A percentile compares a stretch with the other conserved stretches of the same genome.
Evolutionary conservation across 495 filamentous ascomycete genomes (phyloP).

Genomic region (Aspergillus steynii): DNA sequence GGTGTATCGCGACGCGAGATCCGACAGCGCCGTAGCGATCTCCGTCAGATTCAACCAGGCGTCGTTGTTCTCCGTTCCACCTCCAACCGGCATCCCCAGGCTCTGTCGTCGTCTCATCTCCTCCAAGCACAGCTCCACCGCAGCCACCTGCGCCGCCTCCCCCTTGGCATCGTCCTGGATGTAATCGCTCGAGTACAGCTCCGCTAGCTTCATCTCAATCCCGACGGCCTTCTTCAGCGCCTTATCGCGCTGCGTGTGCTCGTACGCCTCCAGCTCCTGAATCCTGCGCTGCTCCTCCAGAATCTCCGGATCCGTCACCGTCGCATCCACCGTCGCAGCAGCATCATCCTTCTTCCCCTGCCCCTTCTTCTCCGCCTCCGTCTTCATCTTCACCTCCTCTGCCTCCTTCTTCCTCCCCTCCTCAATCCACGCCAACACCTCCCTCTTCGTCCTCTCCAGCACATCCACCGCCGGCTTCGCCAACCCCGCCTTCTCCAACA

Average conservation of each 20-base stretch:
- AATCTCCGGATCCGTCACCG: slow-evolving; percentile 28
- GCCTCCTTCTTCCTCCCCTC: slow-evolving; percentile 47
- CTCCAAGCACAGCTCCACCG: slow-evolving; percentile 75
- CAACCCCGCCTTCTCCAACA: slow-evolving; percentile 73
- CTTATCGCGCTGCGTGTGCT: slow-evolving; percentile 62
- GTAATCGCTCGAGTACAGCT: slow-evolving; percentile 62
- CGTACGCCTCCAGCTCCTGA: slow-evolving; percentile 40
- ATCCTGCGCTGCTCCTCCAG: slow-evolving; percentile 33
- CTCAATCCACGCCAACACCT: slow-evolving; percentile 53
- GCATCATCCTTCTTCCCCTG: slow-evolving; percentile 17
- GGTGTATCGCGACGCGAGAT: slow-evolving; percentile 72
- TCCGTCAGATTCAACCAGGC: slow-evolving; percentile 73
- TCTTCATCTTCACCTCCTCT: slow-evolving; percentile 26
- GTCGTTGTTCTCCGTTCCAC: slow-evolving; percentile 55
- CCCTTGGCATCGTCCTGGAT: slow-evolving; percentile 58
- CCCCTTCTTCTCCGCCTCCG: slow-evolving; percentile 17
- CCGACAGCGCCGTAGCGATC: slow-evolving; percentile 67
- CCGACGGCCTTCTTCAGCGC: slow-evolving; percentile 71
- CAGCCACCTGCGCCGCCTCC: slow-evolving; percentile 73
- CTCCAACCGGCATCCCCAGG: slow-evolving; percentile 53
- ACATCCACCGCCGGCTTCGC: slow-evolving; percentile 68
- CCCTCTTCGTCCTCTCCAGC: slow-evolving; percentile 61
- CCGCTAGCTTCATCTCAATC: slow-evolving; percentile 76
- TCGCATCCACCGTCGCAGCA: slow-evolving; percentile 16
- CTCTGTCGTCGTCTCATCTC: slow-evolving; percentile 67